These are phyloP conservation scores for Aspergillus ellipticus DNA, from an alignment of 495 filamentous ascomycete species.

Conservation along the genomic window DNA sequence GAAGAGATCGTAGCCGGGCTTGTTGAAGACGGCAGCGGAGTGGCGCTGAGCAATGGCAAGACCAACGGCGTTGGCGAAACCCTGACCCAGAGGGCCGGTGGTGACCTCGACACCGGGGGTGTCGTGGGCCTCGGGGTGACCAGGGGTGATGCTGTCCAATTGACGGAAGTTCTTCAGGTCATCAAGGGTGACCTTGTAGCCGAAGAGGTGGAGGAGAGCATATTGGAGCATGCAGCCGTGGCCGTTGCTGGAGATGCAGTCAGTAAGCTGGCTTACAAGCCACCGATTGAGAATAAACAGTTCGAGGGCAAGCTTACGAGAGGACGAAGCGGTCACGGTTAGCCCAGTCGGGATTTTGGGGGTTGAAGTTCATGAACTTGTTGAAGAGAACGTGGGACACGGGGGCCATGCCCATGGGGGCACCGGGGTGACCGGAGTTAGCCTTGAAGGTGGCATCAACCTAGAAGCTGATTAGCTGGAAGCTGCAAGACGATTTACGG, in stretches of 20 bases:
- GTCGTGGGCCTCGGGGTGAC: constrained; percentile 95
- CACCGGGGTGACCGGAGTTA: constrained; percentile 98
- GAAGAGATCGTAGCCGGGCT: constrained; percentile 85
- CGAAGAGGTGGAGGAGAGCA: constrained; percentile 94
- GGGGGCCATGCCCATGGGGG: constrained; percentile 99
- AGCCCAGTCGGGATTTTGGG: constrained; percentile 93
- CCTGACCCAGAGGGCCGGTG: constrained; percentile 93
- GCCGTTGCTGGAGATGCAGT: constrained; percentile 66
- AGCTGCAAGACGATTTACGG: background rate
- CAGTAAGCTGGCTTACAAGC: background rate
- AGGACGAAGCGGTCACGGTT: constrained; percentile 99
- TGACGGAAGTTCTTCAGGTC: constrained; percentile 93
- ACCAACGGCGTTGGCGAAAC: constrained; percentile 93
- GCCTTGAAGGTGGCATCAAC: constrained; percentile 95
- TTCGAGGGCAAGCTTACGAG: constrained; percentile 65
- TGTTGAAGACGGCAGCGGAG: constrained; percentile 89
- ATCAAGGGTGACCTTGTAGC: constrained; percentile 79
- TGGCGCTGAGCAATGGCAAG: constrained; percentile 94
- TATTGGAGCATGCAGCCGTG: constrained; percentile 99
- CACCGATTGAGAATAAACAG: too few species aligned
- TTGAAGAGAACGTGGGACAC: constrained; percentile 97
- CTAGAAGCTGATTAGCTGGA: constrained; percentile 44
- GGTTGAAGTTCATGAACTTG: constrained; percentile 99
- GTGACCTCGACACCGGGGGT: constrained; percentile 97
- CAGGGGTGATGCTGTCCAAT: constrained; percentile 91